Percentiles rank a stretch among this genome's conserved stretches.
phyloP scores from a whole-genome alignment of 2,329 filamentous ascomycete species.

The Colletotrichum noveboracense region DNA sequence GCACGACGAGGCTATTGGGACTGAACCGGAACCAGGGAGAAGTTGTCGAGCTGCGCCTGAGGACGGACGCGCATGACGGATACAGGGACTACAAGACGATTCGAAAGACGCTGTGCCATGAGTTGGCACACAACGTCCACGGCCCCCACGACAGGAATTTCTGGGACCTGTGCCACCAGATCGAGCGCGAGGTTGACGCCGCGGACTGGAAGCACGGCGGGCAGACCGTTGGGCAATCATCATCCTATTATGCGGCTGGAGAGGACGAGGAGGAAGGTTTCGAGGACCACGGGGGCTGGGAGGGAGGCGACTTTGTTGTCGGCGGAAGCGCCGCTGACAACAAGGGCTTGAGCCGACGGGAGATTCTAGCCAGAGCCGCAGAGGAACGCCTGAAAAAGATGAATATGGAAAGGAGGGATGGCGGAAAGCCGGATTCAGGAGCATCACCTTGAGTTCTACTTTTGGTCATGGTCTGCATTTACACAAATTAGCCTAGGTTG shows the following conservation, averaged over 20 bases:
- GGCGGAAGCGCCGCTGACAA: conserved; percentile 58
- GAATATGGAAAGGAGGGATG: conserved; percentile 28
- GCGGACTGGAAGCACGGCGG: conserved; percentile 82
- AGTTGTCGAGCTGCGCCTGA: conserved; percentile 85
- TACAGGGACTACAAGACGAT: conserved; percentile 94
- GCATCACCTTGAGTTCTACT: neutral
- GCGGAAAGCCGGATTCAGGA: conserved; percentile 19
- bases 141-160: conserved; percentile 85
- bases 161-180: conserved; percentile 86
- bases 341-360: conserved; percentile 67
- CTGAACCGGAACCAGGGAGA: conserved; percentile 88
- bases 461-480: neutral
- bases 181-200: conserved; percentile 83
- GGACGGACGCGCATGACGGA: conserved; percentile 94
- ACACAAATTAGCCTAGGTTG: neutral
- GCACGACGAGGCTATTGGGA: conserved; percentile 77
- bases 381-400: conserved; percentile 67
- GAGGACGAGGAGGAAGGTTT: conserved; percentile 57
- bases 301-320: conserved; percentile 78
- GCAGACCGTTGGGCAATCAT: conserved; percentile 66
- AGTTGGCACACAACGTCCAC: conserved; percentile 91
- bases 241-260: conserved; percentile 61
- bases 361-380: conserved; percentile 76
- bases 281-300: conserved; percentile 78
- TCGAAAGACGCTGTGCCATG: conserved; percentile 90